Evolutionary conservation across 169 alveolate genomes (phyloP).

Genomic region (Eimeria sp.): DNA sequence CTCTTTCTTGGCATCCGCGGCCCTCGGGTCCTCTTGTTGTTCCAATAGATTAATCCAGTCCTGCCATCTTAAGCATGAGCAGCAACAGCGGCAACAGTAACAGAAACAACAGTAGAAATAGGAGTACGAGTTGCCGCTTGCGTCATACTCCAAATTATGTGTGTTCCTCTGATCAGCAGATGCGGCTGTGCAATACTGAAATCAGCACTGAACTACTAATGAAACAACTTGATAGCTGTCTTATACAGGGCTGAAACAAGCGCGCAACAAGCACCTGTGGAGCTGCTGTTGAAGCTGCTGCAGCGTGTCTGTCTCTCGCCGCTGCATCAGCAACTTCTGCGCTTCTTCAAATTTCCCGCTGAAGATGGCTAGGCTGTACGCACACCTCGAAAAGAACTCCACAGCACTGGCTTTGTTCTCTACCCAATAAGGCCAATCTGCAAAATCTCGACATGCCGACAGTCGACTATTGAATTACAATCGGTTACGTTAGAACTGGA

Average conservation of each 20-base stretch:
- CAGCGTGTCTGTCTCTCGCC: not conserved
- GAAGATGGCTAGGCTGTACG: constrained; percentile 9
- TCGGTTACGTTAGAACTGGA: too few species aligned
- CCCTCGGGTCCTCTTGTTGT: not conserved
- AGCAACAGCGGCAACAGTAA: not conserved
- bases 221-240: not conserved
- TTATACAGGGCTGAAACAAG: not conserved
- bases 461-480: too few species aligned
- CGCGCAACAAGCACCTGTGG: not conserved
- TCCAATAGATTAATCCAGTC: constrained; percentile 3
- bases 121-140: not conserved
- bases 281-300: constrained; percentile 4
- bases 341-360: not conserved
- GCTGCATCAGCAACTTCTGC: constrained; percentile 4
- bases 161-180: not conserved
- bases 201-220: not conserved
- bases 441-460: too few species aligned
- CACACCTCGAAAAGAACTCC: not conserved
- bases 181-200: not conserved
- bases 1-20: not conserved
- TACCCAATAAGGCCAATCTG: not conserved
- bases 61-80: not conserved
- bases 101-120: not conserved
- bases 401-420: not conserved
- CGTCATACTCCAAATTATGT: not conserved